phyloP scores from a whole-genome alignment of 2,329 filamentous ascomycete genomes.

The Ilyonectria mors-panacis region DNA sequence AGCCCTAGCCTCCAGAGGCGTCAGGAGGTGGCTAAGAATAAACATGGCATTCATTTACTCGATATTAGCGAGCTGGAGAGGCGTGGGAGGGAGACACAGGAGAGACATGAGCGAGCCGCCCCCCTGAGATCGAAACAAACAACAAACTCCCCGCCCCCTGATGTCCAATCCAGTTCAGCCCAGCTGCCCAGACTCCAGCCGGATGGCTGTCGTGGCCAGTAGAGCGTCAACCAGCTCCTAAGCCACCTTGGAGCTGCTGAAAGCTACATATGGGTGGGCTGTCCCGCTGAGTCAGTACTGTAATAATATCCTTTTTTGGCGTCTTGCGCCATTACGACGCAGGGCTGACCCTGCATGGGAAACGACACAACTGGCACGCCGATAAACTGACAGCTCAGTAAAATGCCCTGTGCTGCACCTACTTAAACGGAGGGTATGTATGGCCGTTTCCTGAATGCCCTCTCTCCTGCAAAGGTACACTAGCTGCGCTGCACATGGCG shows the following conservation, averaged over 20 bases:
- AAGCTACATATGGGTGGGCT: not conserved
- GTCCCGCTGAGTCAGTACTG: conserved; percentile 16
- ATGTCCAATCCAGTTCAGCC: not conserved
- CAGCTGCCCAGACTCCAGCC: not conserved
- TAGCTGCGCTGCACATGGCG: not conserved
- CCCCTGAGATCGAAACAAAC: conserved; percentile 2
- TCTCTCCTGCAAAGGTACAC: not conserved
- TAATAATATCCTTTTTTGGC: conserved; percentile 4
- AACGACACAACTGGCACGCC: not conserved
- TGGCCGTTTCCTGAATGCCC: not conserved
- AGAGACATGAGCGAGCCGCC: not conserved
- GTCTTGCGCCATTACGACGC: conserved; percentile 3
- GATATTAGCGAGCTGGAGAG: not conserved
- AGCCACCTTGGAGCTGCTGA: conserved; percentile 21
- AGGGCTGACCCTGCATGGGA: conserved; percentile 15
- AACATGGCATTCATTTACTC: not conserved
- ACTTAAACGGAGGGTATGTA: not conserved
- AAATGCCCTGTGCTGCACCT: too few relatives aligned
- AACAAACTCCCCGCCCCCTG: not conserved
- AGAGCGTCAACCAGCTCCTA: conserved; percentile 1
- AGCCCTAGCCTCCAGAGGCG: not conserved
- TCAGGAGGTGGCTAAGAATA: not conserved
- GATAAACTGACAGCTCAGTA: not conserved
- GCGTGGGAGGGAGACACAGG: not conserved
- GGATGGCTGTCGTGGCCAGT: not conserved